phyloP scores from a whole-genome alignment of 306 rosid genomes.

The Gillenia trifoliata region DNA sequence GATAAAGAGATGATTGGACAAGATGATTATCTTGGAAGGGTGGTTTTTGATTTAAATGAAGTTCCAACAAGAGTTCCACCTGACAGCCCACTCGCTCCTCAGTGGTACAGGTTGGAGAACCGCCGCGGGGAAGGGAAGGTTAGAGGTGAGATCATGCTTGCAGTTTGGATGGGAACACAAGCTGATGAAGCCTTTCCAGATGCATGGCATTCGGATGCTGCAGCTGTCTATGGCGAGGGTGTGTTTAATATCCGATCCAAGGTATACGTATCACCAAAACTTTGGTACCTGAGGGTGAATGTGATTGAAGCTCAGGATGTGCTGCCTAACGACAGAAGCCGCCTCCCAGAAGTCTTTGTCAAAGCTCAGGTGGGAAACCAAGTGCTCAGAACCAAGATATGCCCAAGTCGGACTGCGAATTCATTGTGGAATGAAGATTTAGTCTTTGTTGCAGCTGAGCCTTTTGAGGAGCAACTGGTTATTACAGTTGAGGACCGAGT shows the following conservation, averaged over 20 bases:
- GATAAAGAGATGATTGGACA: conserved; percentile 85
- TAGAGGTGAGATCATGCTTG: conserved; percentile 85
- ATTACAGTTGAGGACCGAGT: conserved; percentile 70
- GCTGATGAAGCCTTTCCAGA: conserved; percentile 95
- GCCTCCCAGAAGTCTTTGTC: conserved; percentile 61
- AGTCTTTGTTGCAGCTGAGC: conserved; percentile 87
- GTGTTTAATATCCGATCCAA: conserved; percentile 76
- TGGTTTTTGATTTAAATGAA: conserved; percentile 76
- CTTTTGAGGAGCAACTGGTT: conserved; percentile 77
- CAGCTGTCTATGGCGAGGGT: conserved; percentile 76
- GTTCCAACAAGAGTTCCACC: conserved; percentile 92
- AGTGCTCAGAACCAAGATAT: conserved; percentile 62
- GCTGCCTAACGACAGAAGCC: conserved; percentile 62
- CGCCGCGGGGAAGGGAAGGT: conserved; percentile 65
- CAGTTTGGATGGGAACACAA: conserved; percentile 98
- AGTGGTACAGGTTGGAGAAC: conserved; percentile 84
- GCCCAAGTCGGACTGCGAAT: conserved; percentile 50
- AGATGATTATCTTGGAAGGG: conserved; percentile 85
- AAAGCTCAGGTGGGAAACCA: conserved; percentile 89
- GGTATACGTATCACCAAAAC: conserved; percentile 90
- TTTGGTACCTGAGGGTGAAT: conserved; percentile 81
- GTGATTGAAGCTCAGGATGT: conserved; percentile 94
- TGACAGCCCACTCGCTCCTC: conserved; percentile 91
- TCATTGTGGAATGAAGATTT: conserved; percentile 92
- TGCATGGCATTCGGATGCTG: conserved; percentile 95